Base-by-base conservation (phyloP, 805 yeast species). In the Tanozyma kutaoensis region DNA sequence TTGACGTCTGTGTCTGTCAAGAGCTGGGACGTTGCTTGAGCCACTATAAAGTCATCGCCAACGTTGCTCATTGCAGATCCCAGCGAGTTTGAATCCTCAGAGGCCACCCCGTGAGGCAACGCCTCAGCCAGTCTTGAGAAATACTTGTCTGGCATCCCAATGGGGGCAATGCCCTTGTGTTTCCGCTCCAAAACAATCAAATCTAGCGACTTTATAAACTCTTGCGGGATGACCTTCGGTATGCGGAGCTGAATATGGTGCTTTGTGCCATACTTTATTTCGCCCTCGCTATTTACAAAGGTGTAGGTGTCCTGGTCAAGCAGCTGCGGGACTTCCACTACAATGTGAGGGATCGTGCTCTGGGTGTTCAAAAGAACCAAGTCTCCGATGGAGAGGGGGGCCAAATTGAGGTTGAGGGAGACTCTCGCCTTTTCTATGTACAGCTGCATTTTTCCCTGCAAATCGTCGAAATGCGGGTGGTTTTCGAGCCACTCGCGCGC, bases 261-360 rank as follows among this genome's bases (percentile, higher is more conserved):
- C 30, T 60, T 64, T 9, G 66, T 52, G 15, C 39, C 48, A 48
- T 65, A 75, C 2, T 52, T 38, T 11, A 78, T 47, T 24, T 63
- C 69, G 8, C 91, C 91, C 30, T 63, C 63, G 17, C 61, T 57
- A 28, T 66, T 64, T 26, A 72, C 53, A 32, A 73, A 61, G 0
- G 80, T 67, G 37, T 69, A 76, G 18, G 73, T 50, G 15, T 70
- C 67, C 24, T 72, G 75, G 12, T 54, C 52, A 2, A 66, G 43
- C 4, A 52, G 43, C 4, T 42, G 36, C 0, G 86, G 86, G 15
- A 68, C 46, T 15, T 59, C 66, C 1, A 64, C 72, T 19, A 78
- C 62, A 26, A 76, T 65, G 15, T 68, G 65, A 12, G 76, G 49
- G 26, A 61, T 63, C 4, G 63, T 51, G 21, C 58, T 58, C 26